Evolutionary conservation across 257 asterid genomes (phyloP).

Genomic region (Rauvolfia tetraphylla): DNA sequence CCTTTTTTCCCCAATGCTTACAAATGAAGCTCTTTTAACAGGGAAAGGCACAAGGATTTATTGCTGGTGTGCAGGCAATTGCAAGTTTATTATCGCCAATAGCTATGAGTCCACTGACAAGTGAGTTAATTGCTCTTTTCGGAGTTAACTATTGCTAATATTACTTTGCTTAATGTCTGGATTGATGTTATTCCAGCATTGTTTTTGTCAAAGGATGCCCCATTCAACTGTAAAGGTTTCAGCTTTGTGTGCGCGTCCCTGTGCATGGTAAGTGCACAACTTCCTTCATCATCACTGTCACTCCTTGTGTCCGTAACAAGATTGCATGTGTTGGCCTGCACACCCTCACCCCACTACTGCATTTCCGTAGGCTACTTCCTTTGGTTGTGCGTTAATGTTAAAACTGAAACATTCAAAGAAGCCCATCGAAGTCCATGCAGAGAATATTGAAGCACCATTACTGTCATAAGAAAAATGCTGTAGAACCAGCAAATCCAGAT

Average conservation of each 20-base stretch:
- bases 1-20: neutral
- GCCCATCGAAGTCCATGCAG: conserved; percentile 25
- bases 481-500: neutral
- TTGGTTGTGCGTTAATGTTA: conserved; percentile 59
- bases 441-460: conserved; percentile 66
- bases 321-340: neutral
- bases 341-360: neutral
- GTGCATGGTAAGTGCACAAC: conserved; percentile 51
- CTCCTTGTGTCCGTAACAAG: neutral
- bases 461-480: conserved; percentile 31
- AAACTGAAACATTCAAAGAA: conserved; percentile 41
- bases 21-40: conserved; percentile 12
- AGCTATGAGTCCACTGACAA: conserved; percentile 87
- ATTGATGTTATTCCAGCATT: conserved; percentile 52
- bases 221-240: conserved; percentile 92
- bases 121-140: conserved; percentile 37
- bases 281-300: neutral
- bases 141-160: too few relatives aligned
- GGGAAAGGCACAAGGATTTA: conserved; percentile 94
- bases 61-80: conserved; percentile 76
- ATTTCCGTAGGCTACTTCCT: conserved; percentile 47
- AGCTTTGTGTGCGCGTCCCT: conserved; percentile 77
- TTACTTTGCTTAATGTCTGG: conserved; percentile 10
- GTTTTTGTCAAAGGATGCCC: conserved; percentile 79
- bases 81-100: conserved; percentile 82